Evolutionary conservation across 768 basidiomycete genomes (phyloP).

Genomic region (Hydnum rufescens): DNA sequence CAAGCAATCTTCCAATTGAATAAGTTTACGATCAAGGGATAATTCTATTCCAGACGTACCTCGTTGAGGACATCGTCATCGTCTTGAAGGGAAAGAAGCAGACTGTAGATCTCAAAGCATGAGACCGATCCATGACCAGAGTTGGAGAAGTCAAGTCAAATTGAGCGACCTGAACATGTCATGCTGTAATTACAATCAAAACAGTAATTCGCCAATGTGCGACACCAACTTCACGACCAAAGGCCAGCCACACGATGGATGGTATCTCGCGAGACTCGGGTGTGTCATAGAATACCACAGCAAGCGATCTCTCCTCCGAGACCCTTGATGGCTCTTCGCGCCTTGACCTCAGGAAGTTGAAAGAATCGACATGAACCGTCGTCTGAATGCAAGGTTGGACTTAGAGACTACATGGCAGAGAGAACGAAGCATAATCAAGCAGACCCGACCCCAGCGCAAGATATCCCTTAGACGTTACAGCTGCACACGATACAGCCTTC

Average conservation of each 20-base stretch:
- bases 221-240: slow-evolving; percentile 33
- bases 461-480: background rate
- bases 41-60: slow-evolving; percentile 23
- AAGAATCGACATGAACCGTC: slow-evolving; percentile 57
- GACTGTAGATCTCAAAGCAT: slow-evolving; percentile 29
- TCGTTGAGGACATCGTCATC: slow-evolving; percentile 44
- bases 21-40: background rate
- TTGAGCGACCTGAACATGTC: slow-evolving; percentile 17
- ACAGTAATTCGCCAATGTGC: background rate
- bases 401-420: background rate
- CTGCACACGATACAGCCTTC: background rate
- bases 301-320: slow-evolving; percentile 30
- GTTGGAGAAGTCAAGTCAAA: slow-evolving; percentile 29
- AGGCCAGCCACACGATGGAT: slow-evolving; percentile 38
- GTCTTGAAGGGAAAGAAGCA: slow-evolving; percentile 25
- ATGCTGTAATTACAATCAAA: background rate
- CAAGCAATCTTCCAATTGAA: background rate
- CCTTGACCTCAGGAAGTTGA: slow-evolving; percentile 35
- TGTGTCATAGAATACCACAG: background rate
- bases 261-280: background rate
- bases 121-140: slow-evolving; percentile 32
- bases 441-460: background rate
- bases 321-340: slow-evolving; percentile 40
- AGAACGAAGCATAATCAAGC: background rate
- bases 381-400: slow-evolving; percentile 20